Percentiles rank a stretch among this genome's conserved stretches.
phyloP scores from a whole-genome alignment of 352 stramenopile genomes.

The Ophiocytium majus region DNA sequence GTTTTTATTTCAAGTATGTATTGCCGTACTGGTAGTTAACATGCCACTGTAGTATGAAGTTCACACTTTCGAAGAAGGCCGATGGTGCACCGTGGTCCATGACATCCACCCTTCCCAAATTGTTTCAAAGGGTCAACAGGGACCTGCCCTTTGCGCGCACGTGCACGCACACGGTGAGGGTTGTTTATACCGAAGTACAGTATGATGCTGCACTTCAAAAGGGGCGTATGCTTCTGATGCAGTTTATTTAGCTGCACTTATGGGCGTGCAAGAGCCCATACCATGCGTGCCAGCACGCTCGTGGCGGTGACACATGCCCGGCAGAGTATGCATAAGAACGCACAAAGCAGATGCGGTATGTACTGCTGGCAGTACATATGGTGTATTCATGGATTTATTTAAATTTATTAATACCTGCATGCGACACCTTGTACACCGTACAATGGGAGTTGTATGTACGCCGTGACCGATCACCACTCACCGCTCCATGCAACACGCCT shows the following conservation, averaged over 20 bases:
- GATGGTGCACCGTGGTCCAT: no score
- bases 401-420: constrained; percentile 1
- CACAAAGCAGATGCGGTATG: background rate
- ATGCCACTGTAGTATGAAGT: no score
- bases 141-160: constrained; percentile 41
- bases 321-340: background rate
- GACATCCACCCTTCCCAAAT: no score
- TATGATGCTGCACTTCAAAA: background rate
- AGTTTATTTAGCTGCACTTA: background rate
- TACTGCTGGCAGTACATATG: background rate
- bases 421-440: background rate
- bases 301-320: background rate
- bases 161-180: constrained; percentile 41
- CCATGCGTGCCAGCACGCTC: background rate
- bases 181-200: background rate
- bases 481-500: no score
- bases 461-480: no score
- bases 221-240: background rate
- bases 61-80: no score
- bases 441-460: no score
- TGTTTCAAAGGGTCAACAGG: no score
- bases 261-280: background rate
- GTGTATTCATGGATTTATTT: constrained; percentile 4
- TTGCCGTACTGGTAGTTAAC: no score
- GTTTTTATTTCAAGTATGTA: no score